Evolutionary conservation across 2,329 filamentous ascomycete species (phyloP).

Genomic region (Acarospora socialis): DNA sequence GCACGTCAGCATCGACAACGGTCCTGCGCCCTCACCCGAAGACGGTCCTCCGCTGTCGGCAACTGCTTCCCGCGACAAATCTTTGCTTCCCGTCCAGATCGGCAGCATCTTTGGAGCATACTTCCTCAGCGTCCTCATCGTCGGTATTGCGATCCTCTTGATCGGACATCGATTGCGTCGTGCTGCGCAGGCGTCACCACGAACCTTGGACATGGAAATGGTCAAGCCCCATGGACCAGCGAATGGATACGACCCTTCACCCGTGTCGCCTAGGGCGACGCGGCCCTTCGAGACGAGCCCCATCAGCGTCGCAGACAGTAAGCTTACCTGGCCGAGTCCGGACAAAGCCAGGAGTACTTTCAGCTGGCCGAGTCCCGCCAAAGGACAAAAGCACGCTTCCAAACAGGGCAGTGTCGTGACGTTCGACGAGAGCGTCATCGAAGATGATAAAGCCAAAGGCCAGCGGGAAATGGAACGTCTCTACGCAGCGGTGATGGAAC

Average conservation of each 20-base stretch:
- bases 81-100: slow-evolving; percentile 65
- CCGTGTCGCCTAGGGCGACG: slow-evolving; percentile 18
- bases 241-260: slow-evolving; percentile 22
- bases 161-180: slow-evolving; percentile 43
- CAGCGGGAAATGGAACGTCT: slow-evolving; percentile 77
- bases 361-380: slow-evolving; percentile 26
- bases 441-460: slow-evolving; percentile 58
- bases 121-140: slow-evolving; percentile 58
- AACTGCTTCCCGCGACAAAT: slow-evolving; percentile 43
- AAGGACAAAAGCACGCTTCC: slow-evolving; percentile 23
- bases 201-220: slow-evolving; percentile 42
- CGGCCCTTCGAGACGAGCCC: slow-evolving; percentile 11
- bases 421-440: slow-evolving; percentile 65
- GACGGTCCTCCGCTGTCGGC: slow-evolving; percentile 46
- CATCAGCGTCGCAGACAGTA: slow-evolving; percentile 11
- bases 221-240: slow-evolving; percentile 30
- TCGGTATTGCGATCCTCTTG: slow-evolving; percentile 51
- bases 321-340: slow-evolving; percentile 18
- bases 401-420: slow-evolving; percentile 50
- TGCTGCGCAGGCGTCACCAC: slow-evolving; percentile 37
- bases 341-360: slow-evolving; percentile 19
- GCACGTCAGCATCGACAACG: slow-evolving; percentile 36
- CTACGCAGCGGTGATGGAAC: slow-evolving; percentile 84
- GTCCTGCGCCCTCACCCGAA: slow-evolving; percentile 44
- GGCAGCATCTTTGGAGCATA: slow-evolving; percentile 75